A percentile compares a stretch with the other conserved stretches of the same genome.
phyloP scores from a whole-genome alignment of 768 basidiomycete species.

The Glaciozyma antarctica region DNA sequence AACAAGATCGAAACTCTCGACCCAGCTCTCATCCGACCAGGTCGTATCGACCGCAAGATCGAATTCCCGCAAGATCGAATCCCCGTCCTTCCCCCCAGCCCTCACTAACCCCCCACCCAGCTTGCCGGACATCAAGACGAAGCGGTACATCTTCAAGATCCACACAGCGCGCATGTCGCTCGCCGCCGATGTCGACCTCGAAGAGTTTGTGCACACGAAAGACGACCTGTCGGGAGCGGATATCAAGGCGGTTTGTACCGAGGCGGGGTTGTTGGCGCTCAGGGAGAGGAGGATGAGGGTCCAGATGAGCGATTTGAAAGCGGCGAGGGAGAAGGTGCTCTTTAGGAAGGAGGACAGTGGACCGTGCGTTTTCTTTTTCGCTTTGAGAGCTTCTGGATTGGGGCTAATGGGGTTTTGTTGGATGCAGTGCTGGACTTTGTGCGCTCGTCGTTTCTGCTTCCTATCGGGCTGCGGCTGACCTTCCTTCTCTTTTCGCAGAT shows the following conservation, averaged over 20 bases:
- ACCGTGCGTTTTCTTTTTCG: neutral
- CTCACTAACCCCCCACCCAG: constrained; percentile 42
- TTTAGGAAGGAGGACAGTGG: constrained; percentile 88
- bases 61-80: constrained; percentile 54
- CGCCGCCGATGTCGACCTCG: constrained; percentile 70
- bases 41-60: constrained; percentile 97
- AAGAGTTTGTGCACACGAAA: constrained; percentile 90
- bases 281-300: constrained; percentile 93
- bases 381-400: too few species aligned
- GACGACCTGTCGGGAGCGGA: constrained; percentile 79
- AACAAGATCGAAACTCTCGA: constrained; percentile 96
- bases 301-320: constrained; percentile 76
- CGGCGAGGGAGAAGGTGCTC: constrained; percentile 94
- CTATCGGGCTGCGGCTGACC: too few species aligned
- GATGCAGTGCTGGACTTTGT: too few species aligned
- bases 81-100: neutral
- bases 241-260: constrained; percentile 98
- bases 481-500: too few species aligned
- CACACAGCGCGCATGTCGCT: constrained; percentile 87
- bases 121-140: constrained; percentile 94
- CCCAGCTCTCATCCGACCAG: constrained; percentile 94
- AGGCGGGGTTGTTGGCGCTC: constrained; percentile 90
- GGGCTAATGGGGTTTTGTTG: too few species aligned
- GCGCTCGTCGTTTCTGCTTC: too few species aligned
- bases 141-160: constrained; percentile 93